A percentile compares a stretch with the other conserved stretches of the same genome.
phyloP scores from a whole-genome alignment of 768 basidiomycete species.

The Tricholomella constricta region DNA sequence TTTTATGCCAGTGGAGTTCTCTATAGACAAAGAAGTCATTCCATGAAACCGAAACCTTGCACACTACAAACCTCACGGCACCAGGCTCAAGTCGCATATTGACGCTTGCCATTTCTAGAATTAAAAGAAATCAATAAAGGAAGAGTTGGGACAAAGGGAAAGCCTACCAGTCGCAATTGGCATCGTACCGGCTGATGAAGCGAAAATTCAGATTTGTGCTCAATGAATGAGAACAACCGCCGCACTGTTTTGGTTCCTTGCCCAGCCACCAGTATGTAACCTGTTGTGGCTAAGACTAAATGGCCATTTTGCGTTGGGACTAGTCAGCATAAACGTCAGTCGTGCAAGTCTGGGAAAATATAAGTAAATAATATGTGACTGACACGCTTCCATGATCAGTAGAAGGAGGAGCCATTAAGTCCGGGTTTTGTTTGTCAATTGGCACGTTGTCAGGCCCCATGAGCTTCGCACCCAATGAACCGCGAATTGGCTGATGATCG shows the following conservation, averaged over 20 bases:
- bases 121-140: neutral
- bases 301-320: slow-evolving; percentile 57
- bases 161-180: slow-evolving; percentile 48
- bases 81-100: slow-evolving; percentile 55
- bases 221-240: neutral
- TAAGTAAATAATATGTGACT: slow-evolving; percentile 14
- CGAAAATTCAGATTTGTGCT: neutral
- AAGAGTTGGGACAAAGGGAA: neutral
- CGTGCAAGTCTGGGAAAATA: neutral
- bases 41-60: neutral
- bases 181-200: slow-evolving; percentile 41
- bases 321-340: slow-evolving; percentile 19
- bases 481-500: slow-evolving; percentile 37
- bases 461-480: slow-evolving; percentile 40
- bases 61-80: slow-evolving; percentile 41
- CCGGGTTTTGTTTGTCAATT: slow-evolving; percentile 46
- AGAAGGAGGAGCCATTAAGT: slow-evolving; percentile 44
- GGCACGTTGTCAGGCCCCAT: slow-evolving; percentile 43
- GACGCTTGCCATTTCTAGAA: slow-evolving; percentile 45
- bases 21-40: slow-evolving; percentile 20
- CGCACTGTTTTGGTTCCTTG: slow-evolving; percentile 54
- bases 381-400: slow-evolving; percentile 48
- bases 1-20: slow-evolving; percentile 58
- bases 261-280: slow-evolving; percentile 62
- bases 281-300: slow-evolving; percentile 57